phyloP scores from a whole-genome alignment of 345 rosid genomes.

The Sapria himalayana region DNA sequence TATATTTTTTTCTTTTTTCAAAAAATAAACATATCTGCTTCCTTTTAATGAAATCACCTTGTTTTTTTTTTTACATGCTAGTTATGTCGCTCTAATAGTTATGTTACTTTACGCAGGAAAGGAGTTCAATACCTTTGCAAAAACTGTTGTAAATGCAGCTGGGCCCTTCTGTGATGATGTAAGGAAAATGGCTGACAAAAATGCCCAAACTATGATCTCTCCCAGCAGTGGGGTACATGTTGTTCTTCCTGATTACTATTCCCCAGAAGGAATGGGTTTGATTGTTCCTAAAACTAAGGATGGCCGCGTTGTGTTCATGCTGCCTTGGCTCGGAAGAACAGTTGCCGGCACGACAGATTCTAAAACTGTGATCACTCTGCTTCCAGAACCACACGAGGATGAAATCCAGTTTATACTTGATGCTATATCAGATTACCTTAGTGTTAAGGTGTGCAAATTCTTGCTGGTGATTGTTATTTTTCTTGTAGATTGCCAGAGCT shows the following conservation, averaged over 20 bases:
- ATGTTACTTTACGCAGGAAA: too few relatives aligned
- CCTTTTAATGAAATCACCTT: too few relatives aligned
- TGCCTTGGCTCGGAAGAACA: conserved; percentile 97
- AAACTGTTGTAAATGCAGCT: conserved; percentile 81
- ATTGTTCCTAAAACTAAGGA: conserved; percentile 98
- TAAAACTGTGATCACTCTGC: conserved; percentile 45
- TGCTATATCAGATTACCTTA: conserved; percentile 81
- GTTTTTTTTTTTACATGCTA: too few relatives aligned
- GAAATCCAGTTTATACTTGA: conserved; percentile 95
- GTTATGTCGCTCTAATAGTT: too few relatives aligned
- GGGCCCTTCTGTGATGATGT: conserved; percentile 91
- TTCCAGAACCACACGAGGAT: conserved; percentile 93
- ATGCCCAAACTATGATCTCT: conserved; percentile 52
- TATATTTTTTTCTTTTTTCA: too few relatives aligned
- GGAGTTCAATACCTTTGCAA: conserved; percentile 74
- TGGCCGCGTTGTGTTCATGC: conserved; percentile 93
- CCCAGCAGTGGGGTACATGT: conserved; percentile 97
- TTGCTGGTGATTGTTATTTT: too few relatives aligned
- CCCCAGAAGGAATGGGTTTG: conserved; percentile 99
- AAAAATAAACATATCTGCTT: too few relatives aligned
- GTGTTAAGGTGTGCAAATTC: conserved; percentile 36
- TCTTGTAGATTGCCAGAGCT: too few relatives aligned
- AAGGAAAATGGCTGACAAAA: conserved; percentile 61
- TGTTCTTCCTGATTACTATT: conserved; percentile 90
- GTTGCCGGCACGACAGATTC: conserved; percentile 98